phyloP scores from a whole-genome alignment of 176 grass and related monocot species.

The Oryza coarctata region DNA sequence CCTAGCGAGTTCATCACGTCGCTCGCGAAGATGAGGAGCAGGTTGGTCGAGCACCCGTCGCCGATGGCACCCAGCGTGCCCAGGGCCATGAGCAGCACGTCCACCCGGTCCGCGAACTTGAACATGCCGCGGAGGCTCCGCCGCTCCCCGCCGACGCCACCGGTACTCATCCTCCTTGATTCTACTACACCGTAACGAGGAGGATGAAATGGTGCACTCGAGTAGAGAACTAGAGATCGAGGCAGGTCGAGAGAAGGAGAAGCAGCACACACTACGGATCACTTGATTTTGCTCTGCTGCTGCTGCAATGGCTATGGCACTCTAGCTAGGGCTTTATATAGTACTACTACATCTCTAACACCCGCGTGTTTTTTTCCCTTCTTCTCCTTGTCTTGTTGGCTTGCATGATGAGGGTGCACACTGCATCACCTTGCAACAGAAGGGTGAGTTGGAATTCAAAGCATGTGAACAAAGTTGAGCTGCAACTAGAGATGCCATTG shows the following conservation, averaged over 20 bases:
- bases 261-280: neutral
- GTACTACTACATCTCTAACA: conserved; percentile 22
- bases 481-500: neutral
- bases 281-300: neutral
- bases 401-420: conserved; percentile 19
- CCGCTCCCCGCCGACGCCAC: conserved; percentile 19
- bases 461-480: conserved; percentile 14
- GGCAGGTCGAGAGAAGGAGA: neutral
- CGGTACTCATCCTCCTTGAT: conserved; percentile 29
- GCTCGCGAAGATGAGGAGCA: conserved; percentile 91
- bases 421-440: conserved; percentile 24
- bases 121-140: conserved; percentile 76
- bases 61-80: conserved; percentile 80
- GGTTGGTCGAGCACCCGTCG: conserved; percentile 91
- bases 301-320: conserved; percentile 24
- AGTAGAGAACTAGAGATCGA: neutral
- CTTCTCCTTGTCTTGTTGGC: neutral
- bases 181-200: neutral
- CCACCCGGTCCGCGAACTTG: conserved; percentile 66
- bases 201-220: neutral
- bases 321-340: conserved; percentile 43
- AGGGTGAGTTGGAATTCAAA: conserved; percentile 10
- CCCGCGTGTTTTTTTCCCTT: neutral
- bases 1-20: conserved; percentile 93
- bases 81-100: conserved; percentile 69